Conservation (phyloP, 2,329 filamentous ascomycete species). For the Aspergillus brunneoviolaceus region DNA sequence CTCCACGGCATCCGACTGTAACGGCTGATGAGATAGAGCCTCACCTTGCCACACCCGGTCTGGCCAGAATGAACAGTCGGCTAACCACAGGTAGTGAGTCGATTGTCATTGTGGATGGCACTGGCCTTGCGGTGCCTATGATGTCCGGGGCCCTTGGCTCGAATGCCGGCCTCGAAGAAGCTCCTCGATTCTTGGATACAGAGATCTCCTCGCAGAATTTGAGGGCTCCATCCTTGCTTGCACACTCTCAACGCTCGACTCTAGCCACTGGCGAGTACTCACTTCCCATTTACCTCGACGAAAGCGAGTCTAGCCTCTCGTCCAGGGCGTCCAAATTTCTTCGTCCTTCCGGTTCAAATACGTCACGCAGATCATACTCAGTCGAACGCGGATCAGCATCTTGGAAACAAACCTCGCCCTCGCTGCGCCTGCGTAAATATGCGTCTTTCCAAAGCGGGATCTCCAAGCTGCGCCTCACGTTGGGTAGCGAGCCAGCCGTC, state of each 20-base stretch:
- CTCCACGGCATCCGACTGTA: neutral
- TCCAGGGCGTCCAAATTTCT: constrained; percentile 16
- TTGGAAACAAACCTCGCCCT: constrained; percentile 30
- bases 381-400: constrained; percentile 25
- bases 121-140: constrained; percentile 41
- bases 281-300: constrained; percentile 32
- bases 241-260: constrained; percentile 23
- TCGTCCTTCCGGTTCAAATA: constrained; percentile 17
- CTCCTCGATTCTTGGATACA: constrained; percentile 18
- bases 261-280: constrained; percentile 28
- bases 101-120: constrained; percentile 80
- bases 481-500: constrained; percentile 25
- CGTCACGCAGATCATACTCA: constrained; percentile 30
- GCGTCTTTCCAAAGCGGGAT: constrained; percentile 47
- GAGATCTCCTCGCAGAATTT: constrained; percentile 14
- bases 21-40: neutral
- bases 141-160: constrained; percentile 40
- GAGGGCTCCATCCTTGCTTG: constrained; percentile 18
- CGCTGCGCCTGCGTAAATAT: constrained; percentile 44
- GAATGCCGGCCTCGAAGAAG: constrained; percentile 12
- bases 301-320: constrained; percentile 13
- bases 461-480: constrained; percentile 30
- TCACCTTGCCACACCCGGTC: constrained; percentile 11
- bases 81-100: constrained; percentile 84
- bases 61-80: constrained; percentile 47